A percentile compares a stretch with the other conserved stretches of the same genome.
Conservation (phyloP, 2,329 filamentous ascomycete species). For the Trematosphaeria pertusa region DNA sequence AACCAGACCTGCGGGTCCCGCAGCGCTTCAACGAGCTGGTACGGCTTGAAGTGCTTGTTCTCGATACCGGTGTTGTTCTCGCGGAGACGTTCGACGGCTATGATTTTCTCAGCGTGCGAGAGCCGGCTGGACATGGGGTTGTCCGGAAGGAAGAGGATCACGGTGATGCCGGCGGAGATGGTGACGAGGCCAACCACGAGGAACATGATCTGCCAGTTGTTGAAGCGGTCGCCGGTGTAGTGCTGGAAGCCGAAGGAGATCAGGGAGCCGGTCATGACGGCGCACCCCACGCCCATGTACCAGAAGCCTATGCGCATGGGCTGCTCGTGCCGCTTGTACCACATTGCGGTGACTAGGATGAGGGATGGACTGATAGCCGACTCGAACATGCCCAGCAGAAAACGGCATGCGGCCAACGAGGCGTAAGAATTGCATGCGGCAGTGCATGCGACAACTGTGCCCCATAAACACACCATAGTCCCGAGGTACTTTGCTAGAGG, state of each 20-base stretch:
- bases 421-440: slow-evolving; percentile 31
- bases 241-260: slow-evolving; percentile 35
- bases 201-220: slow-evolving; percentile 33
- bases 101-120: slow-evolving; percentile 43
- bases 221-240: slow-evolving; percentile 17
- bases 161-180: slow-evolving; percentile 20
- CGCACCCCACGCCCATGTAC: slow-evolving; percentile 44
- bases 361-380: slow-evolving; percentile 63
- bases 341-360: slow-evolving; percentile 54
- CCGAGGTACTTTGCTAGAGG: slow-evolving; percentile 40
- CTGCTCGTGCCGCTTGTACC: slow-evolving; percentile 44
- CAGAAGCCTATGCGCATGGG: slow-evolving; percentile 36
- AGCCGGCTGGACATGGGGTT: slow-evolving; percentile 48
- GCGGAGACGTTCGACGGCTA: slow-evolving; percentile 43
- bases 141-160: slow-evolving; percentile 48
- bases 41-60: slow-evolving; percentile 54
- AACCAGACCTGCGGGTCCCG: slow-evolving; percentile 50
- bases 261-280: slow-evolving; percentile 20
- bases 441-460: slow-evolving; percentile 21
- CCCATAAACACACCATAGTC: slow-evolving; percentile 32
- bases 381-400: slow-evolving; percentile 63
- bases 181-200: slow-evolving; percentile 27
- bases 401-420: slow-evolving; percentile 59
- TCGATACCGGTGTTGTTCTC: slow-evolving; percentile 58
- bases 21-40: slow-evolving; percentile 53